Percentiles rank a stretch among this genome's conserved stretches.
phyloP scores from a whole-genome alignment of 148 eudicot genomes.

The Arbutus unedo region DNA sequence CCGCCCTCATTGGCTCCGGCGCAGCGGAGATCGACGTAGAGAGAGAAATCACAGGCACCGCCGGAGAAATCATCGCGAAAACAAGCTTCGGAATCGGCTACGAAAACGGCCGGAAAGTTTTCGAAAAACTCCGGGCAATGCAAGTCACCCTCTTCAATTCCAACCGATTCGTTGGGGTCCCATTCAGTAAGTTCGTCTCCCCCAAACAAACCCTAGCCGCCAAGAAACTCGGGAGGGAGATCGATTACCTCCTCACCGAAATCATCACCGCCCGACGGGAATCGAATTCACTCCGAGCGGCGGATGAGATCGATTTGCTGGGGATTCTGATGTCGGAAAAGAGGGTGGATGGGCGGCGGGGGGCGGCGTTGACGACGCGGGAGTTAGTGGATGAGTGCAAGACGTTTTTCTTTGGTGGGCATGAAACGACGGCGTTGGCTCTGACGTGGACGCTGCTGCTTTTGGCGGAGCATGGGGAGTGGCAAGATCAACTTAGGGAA shows the following conservation, averaged over 20 bases:
- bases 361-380: constrained; percentile 41
- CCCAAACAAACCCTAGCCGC: constrained; percentile 54
- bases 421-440: constrained; percentile 76
- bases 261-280: constrained; percentile 53
- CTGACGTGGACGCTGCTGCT: constrained; percentile 78
- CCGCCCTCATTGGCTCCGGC: constrained; percentile 30
- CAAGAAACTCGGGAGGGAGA: constrained; percentile 58
- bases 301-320: constrained; percentile 44
- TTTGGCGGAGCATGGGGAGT: constrained; percentile 57
- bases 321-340: constrained; percentile 58
- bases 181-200: constrained; percentile 52
- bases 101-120: constrained; percentile 43
- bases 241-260: constrained; percentile 50
- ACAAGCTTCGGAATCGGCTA: constrained; percentile 73
- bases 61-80: constrained; percentile 80
- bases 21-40: constrained; percentile 63
- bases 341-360: constrained; percentile 24
- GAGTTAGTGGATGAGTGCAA: constrained; percentile 89
- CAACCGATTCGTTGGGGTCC: constrained; percentile 76
- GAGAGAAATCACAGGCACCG: constrained; percentile 56
- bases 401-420: constrained; percentile 88
- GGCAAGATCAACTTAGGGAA: constrained; percentile 74
- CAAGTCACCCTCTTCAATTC: constrained; percentile 68
- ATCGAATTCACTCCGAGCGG: constrained; percentile 6
- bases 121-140: constrained; percentile 58